phyloP scores from a whole-genome alignment of 805 yeast species.

The Yarrowia phangngaensis region DNA sequence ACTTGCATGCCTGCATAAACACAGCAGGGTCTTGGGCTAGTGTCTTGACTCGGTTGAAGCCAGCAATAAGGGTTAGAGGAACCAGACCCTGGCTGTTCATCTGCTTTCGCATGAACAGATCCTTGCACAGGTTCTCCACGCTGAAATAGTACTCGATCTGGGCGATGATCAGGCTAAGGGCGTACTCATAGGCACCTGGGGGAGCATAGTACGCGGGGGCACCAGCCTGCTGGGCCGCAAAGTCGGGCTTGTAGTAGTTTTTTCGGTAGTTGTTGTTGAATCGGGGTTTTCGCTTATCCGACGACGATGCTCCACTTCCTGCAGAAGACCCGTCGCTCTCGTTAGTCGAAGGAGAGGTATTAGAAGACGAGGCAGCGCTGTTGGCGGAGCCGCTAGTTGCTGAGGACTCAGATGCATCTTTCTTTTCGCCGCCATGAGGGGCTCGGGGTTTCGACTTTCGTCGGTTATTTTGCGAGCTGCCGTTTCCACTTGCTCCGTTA shows the following conservation, averaged over 20 bases:
- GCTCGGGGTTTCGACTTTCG: slow-evolving; percentile 17
- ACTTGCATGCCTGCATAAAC: slow-evolving; percentile 53
- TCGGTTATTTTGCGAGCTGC: neutral
- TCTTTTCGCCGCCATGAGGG: slow-evolving; percentile 20
- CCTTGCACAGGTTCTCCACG: slow-evolving; percentile 80
- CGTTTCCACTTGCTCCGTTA: slow-evolving; percentile 9
- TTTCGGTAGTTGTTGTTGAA: slow-evolving; percentile 29
- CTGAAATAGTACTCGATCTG: slow-evolving; percentile 92
- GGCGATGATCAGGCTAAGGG: slow-evolving; percentile 40
- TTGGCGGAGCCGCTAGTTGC: neutral
- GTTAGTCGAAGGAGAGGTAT: neutral
- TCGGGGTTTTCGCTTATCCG: slow-evolving; percentile 26
- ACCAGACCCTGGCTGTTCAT: slow-evolving; percentile 78
- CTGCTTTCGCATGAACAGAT: slow-evolving; percentile 72
- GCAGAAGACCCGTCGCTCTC: neutral
- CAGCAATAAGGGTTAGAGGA: slow-evolving; percentile 56
- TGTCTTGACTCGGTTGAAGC: slow-evolving; percentile 71
- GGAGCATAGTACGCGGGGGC: slow-evolving; percentile 10
- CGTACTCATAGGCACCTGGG: slow-evolving; percentile 31
- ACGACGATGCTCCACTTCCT: neutral
- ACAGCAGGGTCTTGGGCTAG: slow-evolving; percentile 53
- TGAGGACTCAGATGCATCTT: neutral
- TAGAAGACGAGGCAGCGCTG: neutral
- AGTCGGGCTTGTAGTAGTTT: slow-evolving; percentile 29
- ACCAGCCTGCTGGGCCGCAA: slow-evolving; percentile 3